Base-by-base conservation (phyloP, 495 filamentous ascomycete species). In the Xylaria cubensis region DNA sequence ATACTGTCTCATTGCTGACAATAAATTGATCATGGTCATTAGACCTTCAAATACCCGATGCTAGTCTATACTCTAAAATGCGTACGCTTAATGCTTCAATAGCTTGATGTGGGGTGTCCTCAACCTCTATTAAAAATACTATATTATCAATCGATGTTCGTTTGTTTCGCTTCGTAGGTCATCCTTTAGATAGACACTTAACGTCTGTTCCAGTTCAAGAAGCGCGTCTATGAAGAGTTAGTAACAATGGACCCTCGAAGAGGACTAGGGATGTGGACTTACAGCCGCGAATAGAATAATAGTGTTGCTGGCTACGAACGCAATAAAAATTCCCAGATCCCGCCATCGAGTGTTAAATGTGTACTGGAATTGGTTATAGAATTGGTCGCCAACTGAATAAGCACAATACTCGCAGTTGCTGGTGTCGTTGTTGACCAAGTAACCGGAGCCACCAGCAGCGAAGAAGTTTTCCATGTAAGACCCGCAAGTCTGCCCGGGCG, bases 401-500 rank as follows among this genome's bases (percentile, higher is more conserved):
- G 92, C 92, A 75, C 93, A 97, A 77, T 94, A 95, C 71, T 91
- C 78, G 79, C 93, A 97, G 5, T 80, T 80, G 19, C 80, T 86
- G 0, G 90, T 92, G 0, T 84, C 82, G 73, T 91, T 90, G 59
- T 84, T 81, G n/a, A 89, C 84, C 19, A 95, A 75, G 75, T 95
- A 95, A 0, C 93, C 93, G 0, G 88, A 76, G 0, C 90, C 93
- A 26, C 88, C 88, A 29, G 74, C 74, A 5, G 82, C 81, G 72
- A 96, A 94, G 78, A 91, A 93, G 0, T 81, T 74, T n/a, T 79
- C 68, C 91, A 93, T 93, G 80, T 96, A 96, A 39, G 89, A 86
- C 21, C 88, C 91, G 74, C 92, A 95, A 4, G 83, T 89, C 72
- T 89, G 80, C 8, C 88, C 88, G 0, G 67, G 56, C 0, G 92